These are phyloP conservation scores for Orychophragmus violaceus DNA, from an alignment of 345 rosid genomes.

Conservation along the genomic window DNA sequence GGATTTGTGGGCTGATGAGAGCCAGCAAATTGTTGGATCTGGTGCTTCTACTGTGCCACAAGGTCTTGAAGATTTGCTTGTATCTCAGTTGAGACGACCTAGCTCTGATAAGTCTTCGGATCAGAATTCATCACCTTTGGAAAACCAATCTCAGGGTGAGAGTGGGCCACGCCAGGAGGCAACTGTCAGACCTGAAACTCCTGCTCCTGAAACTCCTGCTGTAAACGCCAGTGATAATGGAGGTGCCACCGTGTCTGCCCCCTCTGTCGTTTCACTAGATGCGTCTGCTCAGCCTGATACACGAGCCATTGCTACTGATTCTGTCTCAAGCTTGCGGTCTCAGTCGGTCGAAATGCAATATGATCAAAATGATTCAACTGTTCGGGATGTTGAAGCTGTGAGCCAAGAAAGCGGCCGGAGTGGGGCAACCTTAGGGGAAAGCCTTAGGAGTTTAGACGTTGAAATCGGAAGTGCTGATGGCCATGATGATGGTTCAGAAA, in stretches of 20 bases:
- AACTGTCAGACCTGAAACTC: constrained; percentile 38
- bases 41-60: constrained; percentile 65
- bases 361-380: constrained; percentile 77
- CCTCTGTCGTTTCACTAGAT: constrained; percentile 41
- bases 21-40: constrained; percentile 69
- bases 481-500: constrained; percentile 91
- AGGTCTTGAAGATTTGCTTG: constrained; percentile 89
- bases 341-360: constrained; percentile 83
- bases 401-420: constrained; percentile 97
- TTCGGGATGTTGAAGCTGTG: constrained; percentile 89
- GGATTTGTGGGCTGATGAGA: constrained; percentile 91
- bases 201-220: constrained; percentile 42
- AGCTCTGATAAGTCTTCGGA: constrained; percentile 56
- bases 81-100: constrained; percentile 80
- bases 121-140: constrained; percentile 39
- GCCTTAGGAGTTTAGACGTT: constrained; percentile 94
- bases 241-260: constrained; percentile 35
- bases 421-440: constrained; percentile 94
- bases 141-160: constrained; percentile 46
- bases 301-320: constrained; percentile 40
- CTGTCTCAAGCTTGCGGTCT: constrained; percentile 39
- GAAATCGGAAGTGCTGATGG: constrained; percentile 99
- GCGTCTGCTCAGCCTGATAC: constrained; percentile 42
- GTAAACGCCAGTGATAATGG: constrained; percentile 46
- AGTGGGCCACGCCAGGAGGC: constrained; percentile 39